Base-by-base conservation (phyloP, 441 rosid species). In the Gossypium armourianum region DNA sequence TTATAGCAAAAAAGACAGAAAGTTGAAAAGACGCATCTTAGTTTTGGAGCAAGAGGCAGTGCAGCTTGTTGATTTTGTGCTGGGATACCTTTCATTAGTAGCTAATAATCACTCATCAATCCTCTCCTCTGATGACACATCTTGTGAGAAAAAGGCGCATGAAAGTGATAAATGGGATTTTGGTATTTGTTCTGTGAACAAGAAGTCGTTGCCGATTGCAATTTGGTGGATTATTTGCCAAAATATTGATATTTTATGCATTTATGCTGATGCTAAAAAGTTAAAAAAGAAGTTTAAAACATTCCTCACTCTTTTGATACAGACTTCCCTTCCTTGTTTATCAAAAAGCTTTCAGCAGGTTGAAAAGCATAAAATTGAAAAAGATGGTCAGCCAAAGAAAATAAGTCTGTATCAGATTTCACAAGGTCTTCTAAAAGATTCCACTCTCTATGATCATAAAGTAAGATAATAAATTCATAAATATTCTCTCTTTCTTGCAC, bases 201-300 rank as follows among this genome's bases (percentile, higher is more conserved):
- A 82, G 75, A 81, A 80, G 75, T 83, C 87, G 59, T 82, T 86
- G 83, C 87, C 88, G 58, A 74, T 83, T 73, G 90, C 94, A 76
- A 77, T 86, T 72, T 92, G 92, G 95, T 83, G 90, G 90, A 64
- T 86, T 77, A 67, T 88, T 75, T 86, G 95, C 83, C 86, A 79
- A 83, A 90, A 87, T 76, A 81, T 89, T 57, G 96, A 89, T 82
- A 77, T 86, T 65, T 92, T 97, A 97, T 86, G 92, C 68, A 58
- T 72, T 54, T 90, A 89, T 79, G 95, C 93, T 45, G 78, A 81
- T 45, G 82, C 83, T 72, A 84, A 84, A 76, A 83, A 74, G 52
- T 70, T 90, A 81, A 90, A 89, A 87, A 80, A 65, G 76, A 83
- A 73, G 54, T 70, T 89, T 78, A 95, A 92, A 87, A 80, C 63